A percentile compares a stretch with the other conserved stretches of the same genome.
phyloP scores from a whole-genome alignment of 2,329 filamentous ascomycete species.

The Cladosporium cucumerinum region DNA sequence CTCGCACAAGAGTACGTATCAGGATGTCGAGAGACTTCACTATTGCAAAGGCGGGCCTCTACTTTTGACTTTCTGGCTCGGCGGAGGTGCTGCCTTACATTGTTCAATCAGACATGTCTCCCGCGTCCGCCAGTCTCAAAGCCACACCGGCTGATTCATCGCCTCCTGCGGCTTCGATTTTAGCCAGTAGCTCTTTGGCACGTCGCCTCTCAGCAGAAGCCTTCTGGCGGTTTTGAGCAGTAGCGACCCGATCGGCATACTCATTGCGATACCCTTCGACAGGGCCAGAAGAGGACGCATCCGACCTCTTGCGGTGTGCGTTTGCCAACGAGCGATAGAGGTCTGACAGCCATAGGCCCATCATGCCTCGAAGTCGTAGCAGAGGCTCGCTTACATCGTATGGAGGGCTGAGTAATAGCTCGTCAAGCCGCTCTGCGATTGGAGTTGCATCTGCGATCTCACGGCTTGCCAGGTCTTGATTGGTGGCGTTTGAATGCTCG shows the following conservation, averaged over 20 bases:
- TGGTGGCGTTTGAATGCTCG: not conserved
- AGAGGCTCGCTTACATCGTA: slow-evolving; percentile 67
- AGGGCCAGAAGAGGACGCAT: not conserved
- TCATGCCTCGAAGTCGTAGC: slow-evolving; percentile 68
- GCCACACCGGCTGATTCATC: not conserved
- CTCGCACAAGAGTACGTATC: not conserved
- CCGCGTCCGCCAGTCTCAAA: not conserved
- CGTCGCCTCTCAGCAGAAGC: not conserved
- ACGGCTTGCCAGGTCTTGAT: slow-evolving; percentile 13
- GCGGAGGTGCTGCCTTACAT: not conserved
- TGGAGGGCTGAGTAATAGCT: slow-evolving; percentile 64
- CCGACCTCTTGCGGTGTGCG: not conserved
- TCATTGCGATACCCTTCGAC: not conserved
- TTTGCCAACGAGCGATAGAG: slow-evolving; percentile 39
- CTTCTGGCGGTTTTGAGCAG: slow-evolving; percentile 6
- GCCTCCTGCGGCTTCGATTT: not conserved
- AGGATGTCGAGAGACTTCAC: not conserved
- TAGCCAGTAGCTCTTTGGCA: slow-evolving; percentile 1
- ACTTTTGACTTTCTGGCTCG: not conserved
- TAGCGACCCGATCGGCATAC: not conserved
- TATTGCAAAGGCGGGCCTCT: not conserved
- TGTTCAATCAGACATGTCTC: slow-evolving; percentile 11
- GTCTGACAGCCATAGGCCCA: slow-evolving; percentile 72
- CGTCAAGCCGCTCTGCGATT: slow-evolving; percentile 68
- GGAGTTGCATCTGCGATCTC: slow-evolving; percentile 59